These are phyloP conservation scores for Pseudoneurospora amorphoporcata DNA, from an alignment of 495 filamentous ascomycete genomes.

Conservation along the genomic window DNA sequence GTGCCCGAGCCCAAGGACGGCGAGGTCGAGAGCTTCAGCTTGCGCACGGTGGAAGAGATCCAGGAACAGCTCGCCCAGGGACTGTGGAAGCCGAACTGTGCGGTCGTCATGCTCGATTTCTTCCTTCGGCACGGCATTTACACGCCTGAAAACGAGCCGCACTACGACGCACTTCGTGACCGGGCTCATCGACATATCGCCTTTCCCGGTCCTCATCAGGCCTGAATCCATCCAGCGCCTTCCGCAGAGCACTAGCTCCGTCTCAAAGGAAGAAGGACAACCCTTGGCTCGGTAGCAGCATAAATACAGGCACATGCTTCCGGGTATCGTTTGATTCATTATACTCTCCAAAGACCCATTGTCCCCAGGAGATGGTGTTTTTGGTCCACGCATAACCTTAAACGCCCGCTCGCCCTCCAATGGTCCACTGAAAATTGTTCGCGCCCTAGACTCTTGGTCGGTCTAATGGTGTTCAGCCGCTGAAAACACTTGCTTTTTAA, in stretches of 20 bases:
- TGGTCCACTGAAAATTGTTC: not conserved
- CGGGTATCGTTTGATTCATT: slow-evolving; percentile 17
- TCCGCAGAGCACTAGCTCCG: not conserved
- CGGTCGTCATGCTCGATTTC: slow-evolving; percentile 75
- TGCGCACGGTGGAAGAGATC: slow-evolving; percentile 66
- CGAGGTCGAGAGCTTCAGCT: slow-evolving; percentile 78
- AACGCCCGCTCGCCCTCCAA: not conserved
- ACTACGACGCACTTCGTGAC: slow-evolving; percentile 67
- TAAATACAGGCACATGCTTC: slow-evolving; percentile 4
- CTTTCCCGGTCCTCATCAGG: slow-evolving; percentile 59
- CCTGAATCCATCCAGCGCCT: not conserved
- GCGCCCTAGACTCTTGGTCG: not conserved
- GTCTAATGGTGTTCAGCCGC: not conserved
- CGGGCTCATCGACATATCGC: slow-evolving; percentile 71
- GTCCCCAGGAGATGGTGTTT: not conserved
- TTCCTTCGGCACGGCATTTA: slow-evolving; percentile 78
- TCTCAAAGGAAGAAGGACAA: not conserved
- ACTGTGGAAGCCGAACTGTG: slow-evolving; percentile 92
- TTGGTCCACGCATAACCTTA: not conserved
- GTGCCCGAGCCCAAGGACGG: slow-evolving; percentile 66
- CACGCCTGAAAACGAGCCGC: slow-evolving; percentile 68
- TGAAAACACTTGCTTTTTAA: not conserved
- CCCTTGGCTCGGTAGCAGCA: not conserved
- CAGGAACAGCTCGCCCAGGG: slow-evolving; percentile 57
- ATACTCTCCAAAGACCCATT: not conserved